Base-by-base conservation (phyloP, 2,329 filamentous ascomycete species). In the Penicillium sp. region DNA sequence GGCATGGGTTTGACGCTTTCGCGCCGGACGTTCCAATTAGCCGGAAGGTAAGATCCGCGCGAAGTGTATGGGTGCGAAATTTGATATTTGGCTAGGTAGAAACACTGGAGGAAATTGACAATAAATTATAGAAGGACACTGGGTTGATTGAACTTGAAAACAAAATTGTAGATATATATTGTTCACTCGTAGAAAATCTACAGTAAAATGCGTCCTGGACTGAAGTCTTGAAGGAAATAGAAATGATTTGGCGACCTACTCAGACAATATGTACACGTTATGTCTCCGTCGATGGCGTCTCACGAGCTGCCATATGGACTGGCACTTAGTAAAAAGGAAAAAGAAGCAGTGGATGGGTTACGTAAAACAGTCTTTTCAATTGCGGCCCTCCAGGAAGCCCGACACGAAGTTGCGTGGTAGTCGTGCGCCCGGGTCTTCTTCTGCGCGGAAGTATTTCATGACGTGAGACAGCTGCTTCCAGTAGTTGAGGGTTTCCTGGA, bases 391-490 rank as follows among this genome's bases (percentile, higher is more conserved):
- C 70, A 99, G 82, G 82, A 99, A 99, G 49, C 91, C 91, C 68
- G 87, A 84, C 80, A 99, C 96, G 80, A 99, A 99, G 81, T 86
- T 95, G 69, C 86, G 86, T 39, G 93, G 93, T 78, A 97, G 79
- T 74, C 86, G 87, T 68, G 85, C 82, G 65, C 82, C 91, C 75
- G 82, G 89, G 76, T 86, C 91, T 82, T 87, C 91, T 77, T 98
- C 93, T 68, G 87, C 84, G 74, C 93, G 87, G 84, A 98, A 99
- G 79, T 96, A 99, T 70, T 95, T 92, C 85, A 99, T 91, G 67
- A 99, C 85, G 76, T 99, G 95, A 63, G 90, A 90, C 61, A 93
- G 84, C 79, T 99, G 95, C 80, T 97, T 96, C 95, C 95, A 99
- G 84, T 90, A 99, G 81, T 99, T 99, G 83, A 99, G 87, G 53